These are phyloP conservation scores for Phaeosphaeria sp. DNA, from an alignment of 2,329 filamentous ascomycete species.

Conservation along the genomic window DNA sequence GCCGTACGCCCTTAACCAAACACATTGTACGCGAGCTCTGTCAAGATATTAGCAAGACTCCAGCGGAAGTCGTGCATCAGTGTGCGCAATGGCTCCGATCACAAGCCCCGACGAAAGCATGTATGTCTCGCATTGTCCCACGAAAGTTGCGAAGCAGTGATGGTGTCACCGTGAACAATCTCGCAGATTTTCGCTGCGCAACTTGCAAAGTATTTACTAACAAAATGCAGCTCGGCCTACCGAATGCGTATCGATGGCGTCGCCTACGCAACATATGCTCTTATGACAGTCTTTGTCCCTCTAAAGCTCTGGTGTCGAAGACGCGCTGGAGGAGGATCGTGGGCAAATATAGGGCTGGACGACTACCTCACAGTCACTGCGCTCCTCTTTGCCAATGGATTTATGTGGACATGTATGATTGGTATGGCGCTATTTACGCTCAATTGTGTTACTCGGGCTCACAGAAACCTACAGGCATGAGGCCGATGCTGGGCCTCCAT, in stretches of 20 bases:
- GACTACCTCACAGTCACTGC: slow-evolving; percentile 25
- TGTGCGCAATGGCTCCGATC: not conserved
- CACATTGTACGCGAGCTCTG: no score
- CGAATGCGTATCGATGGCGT: slow-evolving; percentile 28
- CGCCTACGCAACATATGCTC: slow-evolving; percentile 24
- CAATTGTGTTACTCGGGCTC: not conserved
- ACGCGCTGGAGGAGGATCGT: slow-evolving; percentile 25
- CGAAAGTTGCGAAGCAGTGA: not conserved
- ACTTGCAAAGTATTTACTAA: not conserved
- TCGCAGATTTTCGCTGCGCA: no score
- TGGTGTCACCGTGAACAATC: no score
- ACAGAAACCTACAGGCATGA: slow-evolving; percentile 16
- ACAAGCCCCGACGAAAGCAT: not conserved
- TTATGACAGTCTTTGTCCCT: slow-evolving; percentile 31
- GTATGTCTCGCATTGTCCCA: not conserved
- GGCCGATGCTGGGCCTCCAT: slow-evolving; percentile 18
- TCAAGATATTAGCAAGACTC: no score
- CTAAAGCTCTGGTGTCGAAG: slow-evolving; percentile 31
- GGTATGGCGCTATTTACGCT: slow-evolving; percentile 13
- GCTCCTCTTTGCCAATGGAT: slow-evolving; percentile 21
- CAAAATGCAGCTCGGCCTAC: slow-evolving; percentile 9
- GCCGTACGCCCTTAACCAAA: not conserved
- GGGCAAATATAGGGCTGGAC: slow-evolving; percentile 27
- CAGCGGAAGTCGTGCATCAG: no score
- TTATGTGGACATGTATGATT: slow-evolving; percentile 27